These are phyloP conservation scores for Agastache rugosa DNA, from an alignment of 257 asterid genomes.

Conservation along the genomic window DNA sequence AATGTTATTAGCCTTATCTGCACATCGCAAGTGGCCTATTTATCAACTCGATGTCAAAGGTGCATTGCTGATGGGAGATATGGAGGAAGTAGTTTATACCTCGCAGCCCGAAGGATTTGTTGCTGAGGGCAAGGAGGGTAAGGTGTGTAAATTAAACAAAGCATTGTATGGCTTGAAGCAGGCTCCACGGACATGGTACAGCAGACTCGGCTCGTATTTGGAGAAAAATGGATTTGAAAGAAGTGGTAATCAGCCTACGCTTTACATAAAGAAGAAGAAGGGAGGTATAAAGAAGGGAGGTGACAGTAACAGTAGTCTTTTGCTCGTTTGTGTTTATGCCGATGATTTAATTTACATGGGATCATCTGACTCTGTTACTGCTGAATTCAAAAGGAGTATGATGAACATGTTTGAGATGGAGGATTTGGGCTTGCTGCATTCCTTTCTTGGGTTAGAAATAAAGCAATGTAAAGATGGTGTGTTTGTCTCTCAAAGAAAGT, in stretches of 20 bases:
- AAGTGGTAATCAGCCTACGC: background rate
- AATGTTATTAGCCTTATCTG: background rate
- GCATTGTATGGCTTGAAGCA: background rate
- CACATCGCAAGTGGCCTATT: background rate
- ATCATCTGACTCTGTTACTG: background rate
- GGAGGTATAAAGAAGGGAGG: slow-evolving; percentile 1
- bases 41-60: slow-evolving; percentile 33
- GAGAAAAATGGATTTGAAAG: background rate
- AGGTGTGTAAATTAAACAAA: background rate
- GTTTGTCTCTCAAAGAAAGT: too few relatives aligned
- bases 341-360: background rate
- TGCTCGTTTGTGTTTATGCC: slow-evolving; percentile 1
- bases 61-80: background rate
- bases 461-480: too few relatives aligned
- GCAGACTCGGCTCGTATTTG: background rate
- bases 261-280: slow-evolving; percentile 27
- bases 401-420: background rate
- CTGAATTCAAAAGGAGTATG: slow-evolving; percentile 7
- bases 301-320: background rate
- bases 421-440: background rate
- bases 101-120: background rate
- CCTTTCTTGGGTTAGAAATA: too few relatives aligned
- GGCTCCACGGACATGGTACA: background rate
- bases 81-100: background rate
- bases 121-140: background rate